Base-by-base conservation (phyloP, 2,329 filamentous ascomycete genomes). In the Stachybotrys chlorohalonatus region DNA sequence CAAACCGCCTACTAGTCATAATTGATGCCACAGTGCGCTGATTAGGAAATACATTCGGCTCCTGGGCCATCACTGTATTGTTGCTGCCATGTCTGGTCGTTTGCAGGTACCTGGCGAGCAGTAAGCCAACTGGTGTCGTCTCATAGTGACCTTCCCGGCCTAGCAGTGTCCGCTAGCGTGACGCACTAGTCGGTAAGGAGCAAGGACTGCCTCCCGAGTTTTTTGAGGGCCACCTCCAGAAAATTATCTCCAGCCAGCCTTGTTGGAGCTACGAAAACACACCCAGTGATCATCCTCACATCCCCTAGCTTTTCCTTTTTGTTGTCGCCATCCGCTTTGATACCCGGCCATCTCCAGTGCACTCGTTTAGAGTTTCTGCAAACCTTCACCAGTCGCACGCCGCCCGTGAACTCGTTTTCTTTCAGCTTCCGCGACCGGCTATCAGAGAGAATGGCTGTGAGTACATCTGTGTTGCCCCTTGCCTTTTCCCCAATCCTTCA, bases 361-460 rank as follows among this genome's bases (percentile, higher is more conserved):
- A 42, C 36, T 24, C 36, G 36, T 13, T 42, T 13, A 13, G 13
- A 42, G 36, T 13, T 42, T 24, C 24, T 13, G 36, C 36, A 42
- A 5, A 9, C 8, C 36, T 42, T 13, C 36, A 9, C 9, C 36
- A 42, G 36, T 9, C 13, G 24, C 13, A 42, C 36, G 13, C 8
- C 36, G 36, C 36, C 8, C 36, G 36, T 42, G 56, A 59, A 57
- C 59, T 55, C 58, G 56, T 57, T 55, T 42, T 42, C 36, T 42
- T 42, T 42, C 36, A 42, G 13, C 9, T 42, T 42, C 36, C 36
- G 36, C 36, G 8, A 42, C 2, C 36, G 63, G 63, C 65, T 64
- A 61, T 62, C 60, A 62, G 64, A 67, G 68, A 73, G 70, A 69
- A 73, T 73, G 70, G 70, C 71, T 69, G 70, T 73, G 68, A 71